phyloP scores from a whole-genome alignment of 495 filamentous ascomycete species.

The Lepidopterella palustris region DNA sequence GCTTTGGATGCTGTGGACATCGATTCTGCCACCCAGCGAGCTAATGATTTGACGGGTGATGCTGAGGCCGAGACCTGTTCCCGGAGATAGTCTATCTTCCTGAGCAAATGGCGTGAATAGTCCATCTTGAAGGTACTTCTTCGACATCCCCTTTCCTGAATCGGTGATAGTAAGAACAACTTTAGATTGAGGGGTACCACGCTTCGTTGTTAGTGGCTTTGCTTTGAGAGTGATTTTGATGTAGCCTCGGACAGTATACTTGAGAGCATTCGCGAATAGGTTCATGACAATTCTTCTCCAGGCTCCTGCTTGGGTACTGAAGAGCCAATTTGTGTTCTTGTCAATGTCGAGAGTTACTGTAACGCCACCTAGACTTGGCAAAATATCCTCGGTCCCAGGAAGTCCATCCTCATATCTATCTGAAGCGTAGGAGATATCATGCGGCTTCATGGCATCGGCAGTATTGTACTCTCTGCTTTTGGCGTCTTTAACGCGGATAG shows the following conservation, averaged over 20 bases:
- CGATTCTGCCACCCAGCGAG: constrained; percentile 25
- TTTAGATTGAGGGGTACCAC: background rate
- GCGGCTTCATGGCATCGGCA: background rate
- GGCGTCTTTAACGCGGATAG: background rate
- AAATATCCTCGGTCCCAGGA: background rate
- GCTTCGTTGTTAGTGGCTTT: background rate
- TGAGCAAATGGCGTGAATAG: constrained; percentile 34
- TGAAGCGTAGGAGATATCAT: background rate
- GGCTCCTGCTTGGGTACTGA: constrained; percentile 15
- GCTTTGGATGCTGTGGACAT: constrained; percentile 16
- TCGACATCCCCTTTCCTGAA: constrained; percentile 31
- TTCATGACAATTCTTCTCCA: constrained; percentile 30
- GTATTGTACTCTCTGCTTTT: background rate
- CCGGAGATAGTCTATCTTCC: constrained; percentile 29
- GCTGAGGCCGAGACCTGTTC: constrained; percentile 34
- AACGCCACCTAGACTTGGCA: background rate
- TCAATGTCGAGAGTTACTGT: constrained; percentile 20
- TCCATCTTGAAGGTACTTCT: constrained; percentile 24
- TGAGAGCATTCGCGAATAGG: constrained; percentile 34
- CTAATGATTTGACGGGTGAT: constrained; percentile 33
- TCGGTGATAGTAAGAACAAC: constrained; percentile 27
- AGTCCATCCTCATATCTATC: background rate
- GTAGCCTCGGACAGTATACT: constrained; percentile 32
- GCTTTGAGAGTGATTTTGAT: constrained; percentile 28
- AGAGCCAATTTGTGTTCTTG: constrained; percentile 14